A percentile compares a stretch with the other conserved stretches of the same genome.
Evolutionary conservation across 2,329 filamentous ascomycete species (phyloP).

Genomic region (Aaosphaeria arxii): DNA sequence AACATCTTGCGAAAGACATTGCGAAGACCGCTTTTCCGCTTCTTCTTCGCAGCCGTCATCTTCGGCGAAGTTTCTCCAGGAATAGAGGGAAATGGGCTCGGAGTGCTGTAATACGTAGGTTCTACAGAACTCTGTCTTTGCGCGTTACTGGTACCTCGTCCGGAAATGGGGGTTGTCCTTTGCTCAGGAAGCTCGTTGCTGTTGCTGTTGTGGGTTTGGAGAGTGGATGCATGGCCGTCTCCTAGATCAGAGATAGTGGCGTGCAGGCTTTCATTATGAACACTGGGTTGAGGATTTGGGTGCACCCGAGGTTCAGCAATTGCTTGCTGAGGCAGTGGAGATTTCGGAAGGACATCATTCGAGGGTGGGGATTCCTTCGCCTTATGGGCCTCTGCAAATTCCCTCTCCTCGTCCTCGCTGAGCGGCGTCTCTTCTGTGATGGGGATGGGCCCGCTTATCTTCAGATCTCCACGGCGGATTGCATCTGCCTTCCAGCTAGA

Average conservation of each 20-base stretch:
- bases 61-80: constrained; percentile 23
- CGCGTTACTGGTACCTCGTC: background rate
- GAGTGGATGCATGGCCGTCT: too few species aligned
- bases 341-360: too few species aligned
- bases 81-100: constrained; percentile 27
- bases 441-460: constrained; percentile 39
- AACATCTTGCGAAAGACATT: constrained; percentile 40
- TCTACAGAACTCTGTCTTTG: constrained; percentile 24
- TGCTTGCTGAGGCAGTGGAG: too few species aligned
- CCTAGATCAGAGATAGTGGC: too few species aligned
- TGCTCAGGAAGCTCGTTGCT: too few species aligned
- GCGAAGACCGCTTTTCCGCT: constrained; percentile 34
- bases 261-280: too few species aligned
- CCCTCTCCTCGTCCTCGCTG: constrained; percentile 32
- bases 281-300: too few species aligned
- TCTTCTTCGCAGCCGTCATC: constrained; percentile 24
- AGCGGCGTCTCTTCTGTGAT: constrained; percentile 34
- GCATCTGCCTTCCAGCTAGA: constrained; percentile 40
- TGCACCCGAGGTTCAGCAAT: too few species aligned
- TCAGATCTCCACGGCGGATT: constrained; percentile 36
- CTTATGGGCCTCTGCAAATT: constrained; percentile 18
- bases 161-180: too few species aligned
- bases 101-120: constrained; percentile 17
- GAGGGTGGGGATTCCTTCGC: too few species aligned
- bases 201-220: too few species aligned